phyloP scores from a whole-genome alignment of 331 rosid species.

The Rhamnella rubrinervis region DNA sequence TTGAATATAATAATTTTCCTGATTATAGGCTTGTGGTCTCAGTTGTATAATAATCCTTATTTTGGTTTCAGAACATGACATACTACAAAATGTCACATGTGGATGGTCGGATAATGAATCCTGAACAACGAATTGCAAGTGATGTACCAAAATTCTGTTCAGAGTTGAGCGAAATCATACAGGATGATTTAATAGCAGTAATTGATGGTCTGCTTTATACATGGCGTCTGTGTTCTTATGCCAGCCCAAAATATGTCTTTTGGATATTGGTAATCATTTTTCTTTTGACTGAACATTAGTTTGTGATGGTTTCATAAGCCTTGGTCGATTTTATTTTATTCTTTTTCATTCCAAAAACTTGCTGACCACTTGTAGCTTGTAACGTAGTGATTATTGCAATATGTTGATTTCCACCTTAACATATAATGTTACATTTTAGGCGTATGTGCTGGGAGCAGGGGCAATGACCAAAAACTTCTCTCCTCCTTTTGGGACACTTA shows the following conservation, averaged over 20 bases:
- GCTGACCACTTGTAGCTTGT: slow-evolving; percentile 19
- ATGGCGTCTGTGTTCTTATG: slow-evolving; percentile 95
- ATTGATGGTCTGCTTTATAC: slow-evolving; percentile 91
- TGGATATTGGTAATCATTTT: slow-evolving; percentile 83
- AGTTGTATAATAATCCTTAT: slow-evolving; percentile 24
- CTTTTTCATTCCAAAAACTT: slow-evolving; percentile 15
- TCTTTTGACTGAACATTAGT: slow-evolving; percentile 23
- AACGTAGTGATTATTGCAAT: slow-evolving; percentile 18
- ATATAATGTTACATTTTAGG: slow-evolving; percentile 52
- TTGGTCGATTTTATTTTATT: neutral
- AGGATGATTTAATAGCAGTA: slow-evolving; percentile 92
- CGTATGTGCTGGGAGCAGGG: slow-evolving; percentile 90
- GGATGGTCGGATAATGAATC: slow-evolving; percentile 89
- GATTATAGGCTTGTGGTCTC: slow-evolving; percentile 10
- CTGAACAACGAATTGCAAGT: slow-evolving; percentile 96
- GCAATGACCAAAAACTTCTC: slow-evolving; percentile 76
- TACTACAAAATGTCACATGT: slow-evolving; percentile 96
- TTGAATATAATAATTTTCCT: neutral
- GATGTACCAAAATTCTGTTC: slow-evolving; percentile 96
- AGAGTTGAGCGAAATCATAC: slow-evolving; percentile 94
- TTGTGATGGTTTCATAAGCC: slow-evolving; percentile 16
- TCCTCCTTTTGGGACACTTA: slow-evolving; percentile 93
- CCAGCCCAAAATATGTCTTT: slow-evolving; percentile 96
- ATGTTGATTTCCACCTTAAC: slow-evolving; percentile 26
- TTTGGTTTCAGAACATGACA: slow-evolving; percentile 81